Conservation (phyloP, 306 rosid genomes). For the cucumber (Cucumis sativus) region DNA sequence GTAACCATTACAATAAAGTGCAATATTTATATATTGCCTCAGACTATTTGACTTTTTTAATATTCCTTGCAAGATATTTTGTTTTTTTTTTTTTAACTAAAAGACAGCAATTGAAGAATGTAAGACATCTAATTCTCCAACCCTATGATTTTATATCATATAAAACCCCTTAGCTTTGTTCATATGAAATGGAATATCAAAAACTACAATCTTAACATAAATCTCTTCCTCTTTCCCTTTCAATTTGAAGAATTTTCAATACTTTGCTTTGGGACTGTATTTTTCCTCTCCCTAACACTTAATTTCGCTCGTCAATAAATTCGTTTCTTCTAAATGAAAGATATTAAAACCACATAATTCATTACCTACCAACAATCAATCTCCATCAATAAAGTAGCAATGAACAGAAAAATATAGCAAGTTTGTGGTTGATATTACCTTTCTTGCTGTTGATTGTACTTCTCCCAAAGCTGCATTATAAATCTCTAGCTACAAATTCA, state of each 20-base stretch:
- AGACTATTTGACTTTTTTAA: not conserved
- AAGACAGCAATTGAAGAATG: not conserved
- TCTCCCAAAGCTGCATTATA: not conserved
- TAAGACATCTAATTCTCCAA: not conserved
- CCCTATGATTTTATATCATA: not conserved
- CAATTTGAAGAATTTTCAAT: not conserved
- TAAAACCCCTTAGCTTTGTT: not conserved
- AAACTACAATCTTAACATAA: not conserved
- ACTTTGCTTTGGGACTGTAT: not conserved
- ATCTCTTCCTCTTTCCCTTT: not conserved
- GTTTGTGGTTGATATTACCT: not conserved
- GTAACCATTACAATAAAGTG: too few species aligned
- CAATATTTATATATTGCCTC: too few species aligned
- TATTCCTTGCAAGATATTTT: not conserved
- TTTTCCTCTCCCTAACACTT: not conserved
- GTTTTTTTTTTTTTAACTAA: not conserved
- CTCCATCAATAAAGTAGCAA: not conserved
- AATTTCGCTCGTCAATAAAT: not conserved
- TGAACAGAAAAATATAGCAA: not conserved
- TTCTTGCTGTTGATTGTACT: not conserved
- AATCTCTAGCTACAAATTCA: not conserved
- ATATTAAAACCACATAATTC: not conserved
- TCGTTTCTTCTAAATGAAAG: not conserved
- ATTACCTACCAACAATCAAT: not conserved
- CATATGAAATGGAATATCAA: too few species aligned